phyloP scores from a whole-genome alignment of 192 early-diverging fungal genomes.

The Pecoramyces ruminantium region DNA sequence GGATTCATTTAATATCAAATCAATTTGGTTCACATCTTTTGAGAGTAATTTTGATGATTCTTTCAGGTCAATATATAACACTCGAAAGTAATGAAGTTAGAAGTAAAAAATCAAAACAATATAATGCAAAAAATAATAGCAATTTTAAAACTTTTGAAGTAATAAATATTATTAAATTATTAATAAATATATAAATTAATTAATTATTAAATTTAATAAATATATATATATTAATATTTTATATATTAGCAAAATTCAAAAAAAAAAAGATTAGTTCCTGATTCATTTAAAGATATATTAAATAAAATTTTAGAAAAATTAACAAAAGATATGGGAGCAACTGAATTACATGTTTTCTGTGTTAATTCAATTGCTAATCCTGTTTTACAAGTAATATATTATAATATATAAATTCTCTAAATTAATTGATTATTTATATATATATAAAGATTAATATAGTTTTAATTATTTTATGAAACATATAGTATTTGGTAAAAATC shows the following conservation, averaged over 20 bases:
- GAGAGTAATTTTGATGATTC: constrained; percentile 46
- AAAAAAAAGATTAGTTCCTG: constrained; percentile 34
- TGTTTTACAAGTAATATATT: constrained; percentile 50
- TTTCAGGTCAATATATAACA: constrained; percentile 40
- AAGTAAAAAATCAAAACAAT: constrained; percentile 54
- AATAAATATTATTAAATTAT: background rate
- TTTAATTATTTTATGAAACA: background rate
- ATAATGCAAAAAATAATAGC: constrained; percentile 20
- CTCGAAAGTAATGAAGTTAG: constrained; percentile 33
- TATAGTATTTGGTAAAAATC: constrained; percentile 2
- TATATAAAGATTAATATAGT: no score
- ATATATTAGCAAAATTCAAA: constrained; percentile 1
- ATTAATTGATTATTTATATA: no score
- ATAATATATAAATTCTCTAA: no score
- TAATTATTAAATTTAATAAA: no score
- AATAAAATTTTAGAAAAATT: constrained; percentile 26
- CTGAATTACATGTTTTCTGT: constrained; percentile 31
- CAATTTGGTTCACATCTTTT: constrained; percentile 60
- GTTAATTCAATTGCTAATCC: constrained; percentile 58
- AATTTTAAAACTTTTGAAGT: background rate
- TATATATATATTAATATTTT: no score
- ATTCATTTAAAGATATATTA: constrained; percentile 38
- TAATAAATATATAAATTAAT: no score
- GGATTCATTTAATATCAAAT: constrained; percentile 36
- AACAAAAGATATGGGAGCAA: constrained; percentile 23